These are phyloP conservation scores for Conoideocrella luteorostrata DNA, from an alignment of 2,329 filamentous ascomycete genomes.

Conservation along the genomic window DNA sequence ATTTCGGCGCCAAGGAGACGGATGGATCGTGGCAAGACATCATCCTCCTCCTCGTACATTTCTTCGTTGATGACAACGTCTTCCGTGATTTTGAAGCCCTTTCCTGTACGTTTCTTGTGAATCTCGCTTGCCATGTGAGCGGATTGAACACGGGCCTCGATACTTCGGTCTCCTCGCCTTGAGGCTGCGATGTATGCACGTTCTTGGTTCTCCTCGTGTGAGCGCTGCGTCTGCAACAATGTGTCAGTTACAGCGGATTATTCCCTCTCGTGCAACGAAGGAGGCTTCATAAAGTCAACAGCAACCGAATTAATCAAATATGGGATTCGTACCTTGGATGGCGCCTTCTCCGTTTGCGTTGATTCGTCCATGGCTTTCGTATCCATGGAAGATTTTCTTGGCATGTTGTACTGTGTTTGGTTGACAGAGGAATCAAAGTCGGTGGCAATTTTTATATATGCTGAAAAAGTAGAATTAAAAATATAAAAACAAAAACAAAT, in stretches of 20 bases:
- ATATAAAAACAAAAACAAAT: too few relatives aligned
- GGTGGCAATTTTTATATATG: too few relatives aligned
- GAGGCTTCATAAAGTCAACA: too few relatives aligned
- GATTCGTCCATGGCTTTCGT: background rate
- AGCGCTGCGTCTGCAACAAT: constrained; percentile 57
- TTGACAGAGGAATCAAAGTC: too few relatives aligned
- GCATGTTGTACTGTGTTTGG: constrained; percentile 1
- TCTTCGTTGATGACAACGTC: constrained; percentile 84
- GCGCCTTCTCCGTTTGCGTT: background rate
- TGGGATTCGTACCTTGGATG: constrained; percentile 6
- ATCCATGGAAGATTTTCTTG: background rate
- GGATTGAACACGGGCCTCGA: constrained; percentile 84
- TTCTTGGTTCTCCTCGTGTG: constrained; percentile 77
- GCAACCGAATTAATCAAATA: too few relatives aligned
- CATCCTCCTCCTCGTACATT: constrained; percentile 95
- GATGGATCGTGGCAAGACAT: constrained; percentile 65
- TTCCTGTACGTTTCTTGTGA: constrained; percentile 81
- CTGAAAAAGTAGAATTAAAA: too few relatives aligned
- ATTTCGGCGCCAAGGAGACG: constrained; percentile 57
- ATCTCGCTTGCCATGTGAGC: constrained; percentile 84
- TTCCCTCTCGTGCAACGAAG: too few relatives aligned
- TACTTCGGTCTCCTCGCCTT: constrained; percentile 73
- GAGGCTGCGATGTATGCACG: constrained; percentile 91
- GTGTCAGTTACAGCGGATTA: too few relatives aligned
- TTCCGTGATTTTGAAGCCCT: constrained; percentile 72